These are phyloP conservation scores for Aspergillus sojae DNA, from an alignment of 2,329 filamentous ascomycete genomes.

Conservation along the genomic window DNA sequence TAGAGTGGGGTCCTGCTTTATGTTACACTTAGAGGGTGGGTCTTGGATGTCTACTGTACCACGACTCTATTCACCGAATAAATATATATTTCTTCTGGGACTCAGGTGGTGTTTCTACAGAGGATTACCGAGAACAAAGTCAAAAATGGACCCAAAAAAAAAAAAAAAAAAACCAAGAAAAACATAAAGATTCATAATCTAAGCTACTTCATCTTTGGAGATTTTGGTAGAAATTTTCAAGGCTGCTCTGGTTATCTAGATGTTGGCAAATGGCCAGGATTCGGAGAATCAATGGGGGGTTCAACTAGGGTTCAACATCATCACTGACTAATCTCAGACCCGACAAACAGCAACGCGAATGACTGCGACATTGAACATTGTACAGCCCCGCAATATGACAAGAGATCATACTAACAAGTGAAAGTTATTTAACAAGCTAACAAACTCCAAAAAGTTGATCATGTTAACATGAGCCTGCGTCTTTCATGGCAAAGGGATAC, in stretches of 20 bases:
- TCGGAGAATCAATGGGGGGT: not conserved
- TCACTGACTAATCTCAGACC: not conserved
- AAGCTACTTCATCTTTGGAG: not conserved
- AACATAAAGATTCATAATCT: accelerated
- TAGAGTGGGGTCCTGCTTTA: not conserved
- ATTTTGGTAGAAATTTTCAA: not conserved
- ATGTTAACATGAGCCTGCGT: not conserved
- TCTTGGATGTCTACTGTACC: not conserved
- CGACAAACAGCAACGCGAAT: not conserved
- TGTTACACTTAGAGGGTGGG: not conserved
- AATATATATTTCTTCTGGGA: not conserved
- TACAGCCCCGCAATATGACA: not conserved
- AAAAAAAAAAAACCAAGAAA: not conserved
- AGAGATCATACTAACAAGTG: not conserved
- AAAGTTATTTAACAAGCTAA: not conserved
- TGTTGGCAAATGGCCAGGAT: not conserved
- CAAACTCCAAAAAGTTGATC: not conserved
- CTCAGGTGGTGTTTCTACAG: not conserved
- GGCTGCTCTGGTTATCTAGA: not conserved
- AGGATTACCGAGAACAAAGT: not conserved
- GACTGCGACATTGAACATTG: not conserved
- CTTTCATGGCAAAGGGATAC: not conserved
- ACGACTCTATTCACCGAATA: not conserved
- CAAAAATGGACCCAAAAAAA: not conserved
- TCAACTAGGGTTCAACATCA: not conserved